Evolutionary conservation across 306 rosid genomes (phyloP).

Genomic region (Argentina anserina): DNA sequence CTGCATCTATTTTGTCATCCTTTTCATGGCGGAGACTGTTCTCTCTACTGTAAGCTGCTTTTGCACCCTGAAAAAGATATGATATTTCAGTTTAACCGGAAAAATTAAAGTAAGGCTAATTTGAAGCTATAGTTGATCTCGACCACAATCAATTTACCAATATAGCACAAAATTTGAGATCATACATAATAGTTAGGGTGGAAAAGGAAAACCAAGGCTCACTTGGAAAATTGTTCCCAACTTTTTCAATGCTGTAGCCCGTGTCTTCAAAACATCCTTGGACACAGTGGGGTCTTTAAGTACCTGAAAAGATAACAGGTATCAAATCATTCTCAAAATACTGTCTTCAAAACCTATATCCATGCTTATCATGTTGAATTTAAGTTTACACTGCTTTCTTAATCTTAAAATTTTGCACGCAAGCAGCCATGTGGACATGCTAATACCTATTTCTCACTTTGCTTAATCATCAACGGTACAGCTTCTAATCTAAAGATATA

Average conservation of each 20-base stretch:
- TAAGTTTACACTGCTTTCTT: not conserved
- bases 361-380: not conserved
- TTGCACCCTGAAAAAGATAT: slow-evolving; percentile 68
- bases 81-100: slow-evolving; percentile 13
- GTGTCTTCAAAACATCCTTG: slow-evolving; percentile 58
- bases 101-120: not conserved
- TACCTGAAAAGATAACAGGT: slow-evolving; percentile 49
- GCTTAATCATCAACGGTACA: not conserved
- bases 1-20: not conserved
- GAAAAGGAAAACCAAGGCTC: slow-evolving; percentile 24
- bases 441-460: not conserved
- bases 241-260: slow-evolving; percentile 70
- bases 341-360: not conserved
- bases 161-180: not conserved
- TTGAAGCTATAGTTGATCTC: not conserved
- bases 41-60: slow-evolving; percentile 61
- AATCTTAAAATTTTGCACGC: not conserved
- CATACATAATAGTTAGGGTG: not conserved
- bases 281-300: slow-evolving; percentile 68
- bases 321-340: not conserved
- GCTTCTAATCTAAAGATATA: not conserved
- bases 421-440: not conserved
- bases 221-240: slow-evolving; percentile 88
- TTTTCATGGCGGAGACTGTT: slow-evolving; percentile 80
- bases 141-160: not conserved